phyloP scores from a whole-genome alignment of 345 rosid species.

The Camelina laxa region DNA sequence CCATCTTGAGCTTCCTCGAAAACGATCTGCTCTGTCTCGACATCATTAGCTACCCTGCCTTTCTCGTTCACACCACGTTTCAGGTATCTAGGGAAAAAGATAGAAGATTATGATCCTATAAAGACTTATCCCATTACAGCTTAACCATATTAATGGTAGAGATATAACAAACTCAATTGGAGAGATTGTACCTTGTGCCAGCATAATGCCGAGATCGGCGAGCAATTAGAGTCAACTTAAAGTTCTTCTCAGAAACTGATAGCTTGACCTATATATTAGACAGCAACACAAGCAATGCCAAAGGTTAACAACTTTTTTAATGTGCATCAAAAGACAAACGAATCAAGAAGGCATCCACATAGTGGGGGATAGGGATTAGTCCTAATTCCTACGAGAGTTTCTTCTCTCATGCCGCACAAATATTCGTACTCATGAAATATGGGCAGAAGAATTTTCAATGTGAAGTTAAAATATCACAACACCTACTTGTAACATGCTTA shows the following conservation, averaged over 20 bases:
- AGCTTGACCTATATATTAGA: constrained; percentile 62
- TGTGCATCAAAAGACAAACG: constrained; percentile 6
- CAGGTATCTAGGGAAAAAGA: constrained; percentile 59
- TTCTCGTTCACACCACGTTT: constrained; percentile 94
- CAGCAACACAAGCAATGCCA: not conserved
- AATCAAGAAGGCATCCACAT: constrained; percentile 12
- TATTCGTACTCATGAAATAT: constrained; percentile 7
- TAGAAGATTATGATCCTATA: constrained; percentile 20
- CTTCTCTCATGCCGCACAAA: constrained; percentile 20
- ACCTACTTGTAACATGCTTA: constrained; percentile 3
- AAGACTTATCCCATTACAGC: not conserved
- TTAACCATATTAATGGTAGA: constrained; percentile 1
- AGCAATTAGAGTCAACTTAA: constrained; percentile 78
- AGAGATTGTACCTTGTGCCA: constrained; percentile 78
- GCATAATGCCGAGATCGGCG: constrained; percentile 96
- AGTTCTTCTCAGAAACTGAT: constrained; percentile 62
- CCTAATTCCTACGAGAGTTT: constrained; percentile 11
- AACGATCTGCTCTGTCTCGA: constrained; percentile 96
- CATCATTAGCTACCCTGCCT: constrained; percentile 99
- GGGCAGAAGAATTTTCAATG: not conserved
- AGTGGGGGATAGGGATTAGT: not conserved
- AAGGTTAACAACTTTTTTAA: constrained; percentile 28
- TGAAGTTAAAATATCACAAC: constrained; percentile 19
- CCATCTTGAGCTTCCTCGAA: constrained; percentile 79
- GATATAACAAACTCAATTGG: constrained; percentile 19